These are phyloP conservation scores for Pisolithus sp. DNA, from an alignment of 768 basidiomycete genomes.

Conservation along the genomic window DNA sequence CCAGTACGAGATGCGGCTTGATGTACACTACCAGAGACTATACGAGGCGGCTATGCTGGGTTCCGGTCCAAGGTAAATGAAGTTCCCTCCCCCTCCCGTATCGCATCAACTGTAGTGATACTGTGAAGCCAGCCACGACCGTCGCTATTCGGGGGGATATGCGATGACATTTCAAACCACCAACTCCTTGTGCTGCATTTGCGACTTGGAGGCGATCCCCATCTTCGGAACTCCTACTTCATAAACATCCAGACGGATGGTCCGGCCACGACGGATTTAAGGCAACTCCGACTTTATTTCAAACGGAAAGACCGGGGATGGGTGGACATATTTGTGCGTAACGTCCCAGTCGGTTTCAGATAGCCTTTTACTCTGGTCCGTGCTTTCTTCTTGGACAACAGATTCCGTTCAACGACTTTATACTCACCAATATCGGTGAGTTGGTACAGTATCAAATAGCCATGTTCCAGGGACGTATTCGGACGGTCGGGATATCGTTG, in stretches of 20 bases:
- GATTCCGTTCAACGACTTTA: slow-evolving; percentile 77
- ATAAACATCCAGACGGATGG: slow-evolving; percentile 92
- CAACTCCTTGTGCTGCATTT: slow-evolving; percentile 76
- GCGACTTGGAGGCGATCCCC: slow-evolving; percentile 68
- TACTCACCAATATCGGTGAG: slow-evolving; percentile 69
- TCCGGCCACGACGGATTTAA: slow-evolving; percentile 75
- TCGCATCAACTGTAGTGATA: not conserved
- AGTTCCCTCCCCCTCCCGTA: not conserved
- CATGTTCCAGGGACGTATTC: slow-evolving; percentile 70
- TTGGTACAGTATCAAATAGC: slow-evolving; percentile 60
- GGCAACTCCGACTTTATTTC: slow-evolving; percentile 90
- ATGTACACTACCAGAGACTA: slow-evolving; percentile 60
- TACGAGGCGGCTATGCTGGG: slow-evolving; percentile 86
- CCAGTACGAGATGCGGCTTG: slow-evolving; percentile 74
- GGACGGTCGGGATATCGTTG: slow-evolving; percentile 81
- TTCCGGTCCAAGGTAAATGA: slow-evolving; percentile 70
- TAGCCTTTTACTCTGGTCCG: too few species aligned
- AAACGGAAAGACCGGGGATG: slow-evolving; percentile 56
- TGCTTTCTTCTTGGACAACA: slow-evolving; percentile 22
- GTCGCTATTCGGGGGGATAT: slow-evolving; percentile 81
- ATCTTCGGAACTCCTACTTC: slow-evolving; percentile 80
- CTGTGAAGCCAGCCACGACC: slow-evolving; percentile 47
- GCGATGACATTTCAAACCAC: slow-evolving; percentile 79
- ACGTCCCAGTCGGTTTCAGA: slow-evolving; percentile 6
- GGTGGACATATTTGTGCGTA: slow-evolving; percentile 76